phyloP scores from a whole-genome alignment of 192 early-diverging fungal genomes.

The Coemansia sp. region DNA sequence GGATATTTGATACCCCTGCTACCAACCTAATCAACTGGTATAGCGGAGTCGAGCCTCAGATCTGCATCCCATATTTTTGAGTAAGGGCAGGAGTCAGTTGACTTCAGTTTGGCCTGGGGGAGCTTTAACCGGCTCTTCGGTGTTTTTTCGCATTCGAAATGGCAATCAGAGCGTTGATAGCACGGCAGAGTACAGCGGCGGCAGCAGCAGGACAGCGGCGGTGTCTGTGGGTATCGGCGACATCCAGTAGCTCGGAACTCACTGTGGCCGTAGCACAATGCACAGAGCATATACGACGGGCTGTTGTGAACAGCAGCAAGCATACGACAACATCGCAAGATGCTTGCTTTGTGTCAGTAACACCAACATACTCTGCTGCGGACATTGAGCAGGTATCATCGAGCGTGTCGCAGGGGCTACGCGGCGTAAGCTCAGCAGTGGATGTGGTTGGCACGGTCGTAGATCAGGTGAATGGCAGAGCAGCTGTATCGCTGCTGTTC shows the following conservation, averaged over 20 bases:
- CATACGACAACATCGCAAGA: neutral
- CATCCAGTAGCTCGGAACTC: slow-evolving; percentile 22
- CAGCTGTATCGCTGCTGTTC: slow-evolving; percentile 30
- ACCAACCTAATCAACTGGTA: no score
- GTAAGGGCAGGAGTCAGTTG: no score
- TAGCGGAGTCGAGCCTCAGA: no score
- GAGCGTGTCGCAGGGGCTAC: neutral
- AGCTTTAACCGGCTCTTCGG: no score
- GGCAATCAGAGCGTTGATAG: neutral
- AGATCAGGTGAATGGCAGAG: neutral
- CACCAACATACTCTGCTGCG: neutral
- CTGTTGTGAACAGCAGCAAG: neutral
- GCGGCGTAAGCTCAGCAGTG: neutral
- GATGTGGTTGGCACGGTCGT: neutral
- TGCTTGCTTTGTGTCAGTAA: neutral
- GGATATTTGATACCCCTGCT: no score
- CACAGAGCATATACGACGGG: neutral
- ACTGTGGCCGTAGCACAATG: slow-evolving; percentile 11
- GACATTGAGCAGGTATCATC: neutral
- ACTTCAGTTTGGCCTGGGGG: no score
- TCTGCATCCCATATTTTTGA: no score
- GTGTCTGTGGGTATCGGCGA: slow-evolving; percentile 31
- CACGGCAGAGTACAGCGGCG: neutral
- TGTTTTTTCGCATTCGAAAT: neutral
- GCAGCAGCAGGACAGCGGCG: neutral